Percentiles rank a stretch among this genome's conserved stretches.
These are phyloP conservation scores for Rhinocladiella similis DNA, from an alignment of 2,329 filamentous ascomycete species.

Conservation along the genomic window DNA sequence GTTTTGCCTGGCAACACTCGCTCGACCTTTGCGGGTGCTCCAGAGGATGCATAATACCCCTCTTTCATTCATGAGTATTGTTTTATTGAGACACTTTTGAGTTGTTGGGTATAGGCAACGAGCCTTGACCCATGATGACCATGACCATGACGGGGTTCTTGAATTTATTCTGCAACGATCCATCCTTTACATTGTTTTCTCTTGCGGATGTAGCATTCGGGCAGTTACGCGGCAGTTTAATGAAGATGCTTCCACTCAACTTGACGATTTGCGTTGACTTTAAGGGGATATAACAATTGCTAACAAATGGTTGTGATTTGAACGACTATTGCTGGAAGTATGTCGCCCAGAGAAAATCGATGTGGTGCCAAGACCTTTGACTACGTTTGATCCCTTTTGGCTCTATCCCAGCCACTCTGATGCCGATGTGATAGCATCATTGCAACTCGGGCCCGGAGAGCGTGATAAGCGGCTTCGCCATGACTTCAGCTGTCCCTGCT, in stretches of 20 bases:
- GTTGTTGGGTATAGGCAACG: neutral
- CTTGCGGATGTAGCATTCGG: neutral
- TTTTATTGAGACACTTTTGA: neutral
- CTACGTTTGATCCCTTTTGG: too few species aligned
- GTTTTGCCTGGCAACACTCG: neutral
- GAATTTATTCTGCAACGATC: neutral
- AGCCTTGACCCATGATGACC: neutral
- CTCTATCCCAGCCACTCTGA: too few species aligned
- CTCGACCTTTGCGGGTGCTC: neutral
- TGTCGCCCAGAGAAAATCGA: too few species aligned
- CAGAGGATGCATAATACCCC: neutral
- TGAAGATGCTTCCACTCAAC: neutral
- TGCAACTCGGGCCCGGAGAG: too few species aligned
- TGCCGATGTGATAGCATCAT: too few species aligned
- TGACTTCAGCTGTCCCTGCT: too few species aligned
- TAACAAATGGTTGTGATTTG: too few species aligned
- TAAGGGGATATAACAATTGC: neutral
- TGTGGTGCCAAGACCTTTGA: too few species aligned
- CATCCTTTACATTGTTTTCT: neutral
- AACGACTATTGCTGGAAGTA: too few species aligned
- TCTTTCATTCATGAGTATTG: slow-evolving; percentile 7
- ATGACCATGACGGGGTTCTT: neutral
- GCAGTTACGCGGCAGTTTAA: neutral
- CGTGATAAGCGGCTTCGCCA: too few species aligned
- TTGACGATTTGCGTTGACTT: neutral